Percentiles rank a stretch among this genome's conserved stretches.
Conservation (phyloP, 1,139 yeast genomes). For the Candida frijolesensis region DNA sequence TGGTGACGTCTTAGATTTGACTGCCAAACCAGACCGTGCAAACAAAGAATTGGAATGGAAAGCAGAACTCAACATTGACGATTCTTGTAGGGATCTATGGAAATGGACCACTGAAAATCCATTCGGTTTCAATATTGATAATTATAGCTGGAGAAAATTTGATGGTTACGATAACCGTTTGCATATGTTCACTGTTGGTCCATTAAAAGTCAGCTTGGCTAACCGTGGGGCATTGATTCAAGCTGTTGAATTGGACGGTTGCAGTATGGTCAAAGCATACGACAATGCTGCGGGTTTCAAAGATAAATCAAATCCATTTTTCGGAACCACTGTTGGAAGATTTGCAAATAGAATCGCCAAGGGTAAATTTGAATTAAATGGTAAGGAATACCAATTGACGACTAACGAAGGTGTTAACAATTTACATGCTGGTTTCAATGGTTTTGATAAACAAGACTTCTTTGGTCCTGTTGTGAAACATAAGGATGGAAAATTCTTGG, state of each 20-base stretch:
- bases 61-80: conserved; percentile 56
- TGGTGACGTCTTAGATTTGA: conserved; percentile 79
- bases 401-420: conserved; percentile 46
- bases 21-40: conserved; percentile 74
- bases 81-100: conserved; percentile 78
- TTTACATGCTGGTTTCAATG: conserved; percentile 55
- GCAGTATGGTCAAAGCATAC: conserved; percentile 36
- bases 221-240: conserved; percentile 59
- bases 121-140: conserved; percentile 53
- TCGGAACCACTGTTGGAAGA: conserved; percentile 68
- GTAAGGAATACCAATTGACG: conserved; percentile 40
- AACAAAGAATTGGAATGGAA: conserved; percentile 66
- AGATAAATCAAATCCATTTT: conserved; percentile 45
- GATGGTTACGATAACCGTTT: conserved; percentile 36
- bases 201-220: conserved; percentile 45
- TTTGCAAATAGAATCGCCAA: conserved; percentile 61
- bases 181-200: conserved; percentile 38
- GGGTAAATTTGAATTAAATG: conserved; percentile 46
- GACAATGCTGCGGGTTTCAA: conserved; percentile 38
- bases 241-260: conserved; percentile 37
- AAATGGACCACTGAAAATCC: conserved; percentile 76
- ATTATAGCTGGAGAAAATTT: conserved; percentile 38
- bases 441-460: conserved; percentile 53
- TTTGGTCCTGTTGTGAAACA: conserved; percentile 52
- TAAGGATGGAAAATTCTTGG: conserved; percentile 31